Percentiles rank a stretch among this genome's conserved stretches.
Evolutionary conservation across 169 alveolate genomes (phyloP).

Genomic region (Plasmodium coatneyi): DNA sequence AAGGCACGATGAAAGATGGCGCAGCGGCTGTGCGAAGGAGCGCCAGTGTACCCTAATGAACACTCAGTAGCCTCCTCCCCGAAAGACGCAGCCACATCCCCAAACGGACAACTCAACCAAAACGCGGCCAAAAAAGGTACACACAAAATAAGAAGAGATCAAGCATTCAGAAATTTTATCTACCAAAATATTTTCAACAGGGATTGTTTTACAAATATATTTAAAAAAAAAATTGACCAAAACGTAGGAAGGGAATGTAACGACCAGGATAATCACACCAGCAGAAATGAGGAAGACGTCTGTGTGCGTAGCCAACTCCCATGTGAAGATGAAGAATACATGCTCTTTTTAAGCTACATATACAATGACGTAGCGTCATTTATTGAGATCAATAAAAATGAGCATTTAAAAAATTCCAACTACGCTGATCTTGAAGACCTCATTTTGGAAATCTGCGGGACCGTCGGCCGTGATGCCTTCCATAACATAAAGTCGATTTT

Average conservation of each 20-base stretch:
- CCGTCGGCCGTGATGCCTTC: slow-evolving; percentile 18
- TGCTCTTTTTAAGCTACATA: slow-evolving; percentile 51
- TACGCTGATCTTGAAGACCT: slow-evolving; percentile 40
- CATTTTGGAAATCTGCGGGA: slow-evolving; percentile 30
- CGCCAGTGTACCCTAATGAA: neutral
- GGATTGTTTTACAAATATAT: slow-evolving; percentile 10
- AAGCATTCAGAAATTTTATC: slow-evolving; percentile 13
- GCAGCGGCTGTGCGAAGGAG: neutral
- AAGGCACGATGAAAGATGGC: neutral
- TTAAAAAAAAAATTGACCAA: slow-evolving; percentile 17
- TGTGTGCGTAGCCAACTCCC: neutral
- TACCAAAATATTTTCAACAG: slow-evolving; percentile 54
- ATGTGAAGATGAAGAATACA: slow-evolving; percentile 57
- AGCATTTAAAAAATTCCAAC: slow-evolving; percentile 21
- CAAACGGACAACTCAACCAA: neutral
- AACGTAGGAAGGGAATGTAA: neutral
- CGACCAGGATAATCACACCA: neutral
- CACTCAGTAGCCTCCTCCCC: neutral
- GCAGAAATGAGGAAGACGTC: neutral
- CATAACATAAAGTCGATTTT: slow-evolving; percentile 37
- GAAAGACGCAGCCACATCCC: neutral
- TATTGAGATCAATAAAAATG: slow-evolving; percentile 46
- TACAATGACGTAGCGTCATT: slow-evolving; percentile 52
- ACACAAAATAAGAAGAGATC: slow-evolving; percentile 16
- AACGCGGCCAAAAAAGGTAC: neutral